Base-by-base conservation (phyloP, 108 stramenopile genomes). In the Skeletonema menzelii region DNA sequence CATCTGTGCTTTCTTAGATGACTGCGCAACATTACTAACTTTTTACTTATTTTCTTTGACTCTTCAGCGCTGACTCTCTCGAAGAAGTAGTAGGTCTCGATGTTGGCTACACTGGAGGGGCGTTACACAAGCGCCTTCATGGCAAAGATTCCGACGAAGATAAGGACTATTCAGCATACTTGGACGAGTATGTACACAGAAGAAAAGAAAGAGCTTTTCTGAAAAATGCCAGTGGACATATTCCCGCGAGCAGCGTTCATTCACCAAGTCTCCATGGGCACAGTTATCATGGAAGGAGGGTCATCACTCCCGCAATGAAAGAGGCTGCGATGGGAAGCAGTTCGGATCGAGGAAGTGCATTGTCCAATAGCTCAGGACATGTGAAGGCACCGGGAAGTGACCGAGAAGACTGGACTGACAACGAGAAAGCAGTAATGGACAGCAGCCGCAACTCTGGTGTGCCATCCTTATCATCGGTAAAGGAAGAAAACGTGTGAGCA, bases 81-180 rank as follows among this genome's bases (percentile, higher is more conserved):
- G 88, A 91, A 67, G 90, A 91, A 67, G 67, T 89, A 20, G 84
- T 91, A 28, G 90, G 90, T 58, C 76, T 91, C 27, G 90, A 91
- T 65, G 63, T 88, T 40, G 82, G 78, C 6, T 90, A 90, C 73
- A 79, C 67, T 56, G 88, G 88, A 40, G 76, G 82, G 10, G 37
- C 61, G 24, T 17, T 77, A 34, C 63, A 66, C 12, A 70, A 65
- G 26, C 60, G 55, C 14, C 42, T 24, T 31, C 34, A 64, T 15
- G 37, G 15, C 14, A 73, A 80, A 22, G 83, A 59, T 22, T 69
- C 75, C 14, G 81, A 49, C 11, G 47, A 65, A 11, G 65, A 66
- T 3, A 49, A 70, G 59, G 27, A 10, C 0, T 32, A 63, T 53
- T 53, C 49, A 22, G 28, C 31, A 8, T 64, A 65, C 8, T 70